Evolutionary conservation across 108 stramenopile genomes (phyloP).

Genomic region (Fragilaria crotonensis): DNA sequence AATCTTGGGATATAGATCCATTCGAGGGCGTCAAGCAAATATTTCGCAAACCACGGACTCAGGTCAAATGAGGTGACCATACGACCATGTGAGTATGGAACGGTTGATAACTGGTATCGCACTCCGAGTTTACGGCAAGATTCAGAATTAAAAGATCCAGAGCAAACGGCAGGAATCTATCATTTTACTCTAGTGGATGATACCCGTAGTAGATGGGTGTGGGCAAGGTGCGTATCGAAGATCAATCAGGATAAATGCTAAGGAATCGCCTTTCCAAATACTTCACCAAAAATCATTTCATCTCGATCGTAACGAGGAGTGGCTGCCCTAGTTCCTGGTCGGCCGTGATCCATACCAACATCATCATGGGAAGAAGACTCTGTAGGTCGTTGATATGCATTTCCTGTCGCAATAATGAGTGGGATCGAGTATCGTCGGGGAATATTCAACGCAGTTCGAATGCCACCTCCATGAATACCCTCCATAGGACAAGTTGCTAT

Average conservation of each 20-base stretch:
- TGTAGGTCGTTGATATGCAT: constrained; percentile 18
- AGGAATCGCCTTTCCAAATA: constrained; percentile 30
- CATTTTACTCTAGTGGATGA: too few relatives aligned
- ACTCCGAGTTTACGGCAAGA: too few relatives aligned
- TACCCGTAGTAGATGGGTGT: too few relatives aligned
- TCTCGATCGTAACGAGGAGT: constrained; percentile 45
- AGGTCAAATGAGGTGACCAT: constrained; percentile 24
- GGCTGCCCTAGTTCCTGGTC: constrained; percentile 5
- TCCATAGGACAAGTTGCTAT: constrained; percentile 90
- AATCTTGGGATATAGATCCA: constrained; percentile 78
- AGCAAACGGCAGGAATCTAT: too few relatives aligned
- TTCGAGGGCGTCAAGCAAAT: constrained; percentile 80
- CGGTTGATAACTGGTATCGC: too few relatives aligned
- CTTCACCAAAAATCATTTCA: constrained; percentile 47
- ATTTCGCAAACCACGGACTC: constrained; percentile 59
- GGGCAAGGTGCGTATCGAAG: too few relatives aligned
- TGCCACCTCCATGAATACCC: constrained; percentile 58
- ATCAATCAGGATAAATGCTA: too few relatives aligned
- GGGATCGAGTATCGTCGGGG: constrained; percentile 40
- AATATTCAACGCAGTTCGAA: constrained; percentile 51
- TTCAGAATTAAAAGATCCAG: too few relatives aligned
- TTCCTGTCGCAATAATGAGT: constrained; percentile 63
- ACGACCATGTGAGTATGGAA: too few relatives aligned
- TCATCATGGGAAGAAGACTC: constrained; percentile 38
- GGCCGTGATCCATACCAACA: constrained; percentile 55